Evolutionary conservation across 805 yeast species (phyloP), one percentile per base, ranked within the genome.

Genomic region (Yamadazyma tumulicola): DNA sequence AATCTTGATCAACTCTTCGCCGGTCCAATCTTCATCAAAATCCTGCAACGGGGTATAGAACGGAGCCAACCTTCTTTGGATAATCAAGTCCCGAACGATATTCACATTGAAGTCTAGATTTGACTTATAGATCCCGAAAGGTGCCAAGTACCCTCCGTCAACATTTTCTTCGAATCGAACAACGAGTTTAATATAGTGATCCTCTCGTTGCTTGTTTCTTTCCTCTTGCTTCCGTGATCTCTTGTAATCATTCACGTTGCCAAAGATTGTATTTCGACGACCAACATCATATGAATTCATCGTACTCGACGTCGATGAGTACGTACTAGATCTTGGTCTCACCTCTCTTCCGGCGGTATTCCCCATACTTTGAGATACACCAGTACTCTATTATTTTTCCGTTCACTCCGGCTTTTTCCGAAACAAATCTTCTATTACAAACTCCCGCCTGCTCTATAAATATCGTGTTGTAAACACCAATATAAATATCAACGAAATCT

Each of bases 111-210:
- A 91, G 55, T 85, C 95, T 35, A 82, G 56, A 47, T 79, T 81
- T 30, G 83, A 79, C 43, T 79, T 75, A 59, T 91, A 91, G 20
- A 85, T 84, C 2, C 97, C 97, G 59, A 75, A 85, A 0, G 97
- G 96, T 1, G 95, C 96, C 43, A 91, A 61, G 53, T 65, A 88
- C 2, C 98, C 98, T 13, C 98, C 98, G 60, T 93, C 97, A 11
- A 91, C 95, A 43, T 67, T 76, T 51, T 86, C 95, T 25, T 67
- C 67, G 48, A 58, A 73, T 41, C 72, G 65, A 2, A 84, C 86
- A 15, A 84, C 62, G 35, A 84, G 61, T 16, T 77, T 72, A 42
- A 61, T 47, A 35, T 74, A 75, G 47, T 79, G 86, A 12, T 59
- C 57, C 41, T 79, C 84, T 36, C 71, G 71, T 32, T 55, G 54